Base-by-base conservation (phyloP, 306 rosid genomes). In the Glycyrrhiza uralensis region DNA sequence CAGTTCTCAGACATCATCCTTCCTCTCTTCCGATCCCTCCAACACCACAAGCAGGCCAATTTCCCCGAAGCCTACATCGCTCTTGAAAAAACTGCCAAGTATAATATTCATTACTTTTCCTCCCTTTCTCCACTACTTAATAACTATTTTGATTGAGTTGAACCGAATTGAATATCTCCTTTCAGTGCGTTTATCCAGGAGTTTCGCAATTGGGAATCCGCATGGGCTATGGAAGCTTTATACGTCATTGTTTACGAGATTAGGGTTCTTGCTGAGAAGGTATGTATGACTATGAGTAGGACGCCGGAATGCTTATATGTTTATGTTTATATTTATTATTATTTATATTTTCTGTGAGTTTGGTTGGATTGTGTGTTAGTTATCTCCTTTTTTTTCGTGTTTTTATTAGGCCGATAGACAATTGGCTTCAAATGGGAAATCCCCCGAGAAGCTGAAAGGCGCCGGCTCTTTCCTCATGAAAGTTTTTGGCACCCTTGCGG, bases 401-500 rank as follows among this genome's bases (percentile, higher is more conserved):
- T 38, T 38, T 10, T 1, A 38, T 41, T 55, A 94, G 99, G 96
- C 95, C 42, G 99, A 94, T 73, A 85, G 71, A 76, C 95, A 94
- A 32, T 75, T 91, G 80, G 88, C 85, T 78, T 82, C 87, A 0
- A 86, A 79, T 77, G 99, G 97, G 56, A 91, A 86, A 76, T 84
- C 95, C 11, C 97, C 97, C 0, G 97, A 91, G 85, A 94, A 94
- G 79, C 74, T 94, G 90, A 91, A 94, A 70, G 99, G 91, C 18
- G 97, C 97, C 36, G 99, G 99, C 45, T 94, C 99, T 14, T 83
- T 94, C 69, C 97, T 94, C 3, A 94, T 94, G 99, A 94, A 91
- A 89, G 92, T 88, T 28, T 94, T 94, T 83, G 97, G 99, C 68
- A 87, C 80, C 66, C 97, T 94, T 73, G 99, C 96, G 58, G 99